These are phyloP conservation scores for Mycena capillaripes DNA, from an alignment of 768 basidiomycete species.

Conservation along the genomic window DNA sequence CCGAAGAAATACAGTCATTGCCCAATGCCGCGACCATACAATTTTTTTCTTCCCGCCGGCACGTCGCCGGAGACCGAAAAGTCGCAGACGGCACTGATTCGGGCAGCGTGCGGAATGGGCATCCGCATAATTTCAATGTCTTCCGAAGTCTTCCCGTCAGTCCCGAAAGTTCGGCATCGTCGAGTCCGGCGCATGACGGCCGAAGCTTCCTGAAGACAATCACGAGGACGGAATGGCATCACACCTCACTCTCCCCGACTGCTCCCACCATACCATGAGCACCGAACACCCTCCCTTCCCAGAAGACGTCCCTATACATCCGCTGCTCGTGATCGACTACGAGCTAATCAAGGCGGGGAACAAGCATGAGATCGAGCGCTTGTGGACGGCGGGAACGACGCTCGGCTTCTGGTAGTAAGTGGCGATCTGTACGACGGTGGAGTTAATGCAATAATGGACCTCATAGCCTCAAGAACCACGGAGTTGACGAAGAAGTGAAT, in stretches of 20 bases:
- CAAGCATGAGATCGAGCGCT: constrained; percentile 51
- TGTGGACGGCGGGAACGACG: constrained; percentile 58
- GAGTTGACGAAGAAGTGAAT: constrained; percentile 52
- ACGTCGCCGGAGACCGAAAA: too few species aligned
- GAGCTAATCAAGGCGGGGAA: constrained; percentile 50
- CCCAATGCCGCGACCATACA: too few species aligned
- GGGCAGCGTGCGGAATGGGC: too few species aligned
- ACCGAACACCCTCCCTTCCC: constrained; percentile 2
- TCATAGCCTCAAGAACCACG: constrained; percentile 59
- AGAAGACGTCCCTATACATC: constrained; percentile 54
- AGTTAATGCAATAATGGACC: not conserved
- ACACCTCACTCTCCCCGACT: not conserved
- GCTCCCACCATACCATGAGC: constrained; percentile 6
- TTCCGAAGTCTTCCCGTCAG: too few species aligned
- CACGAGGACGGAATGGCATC: not conserved
- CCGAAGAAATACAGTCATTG: too few species aligned
- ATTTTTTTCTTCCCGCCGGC: too few species aligned
- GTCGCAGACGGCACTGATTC: too few species aligned
- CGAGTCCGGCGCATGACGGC: not conserved
- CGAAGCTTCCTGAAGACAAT: not conserved
- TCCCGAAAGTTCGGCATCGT: too few species aligned
- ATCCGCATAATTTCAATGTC: too few species aligned
- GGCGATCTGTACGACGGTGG: not conserved
- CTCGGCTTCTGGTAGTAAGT: constrained; percentile 68
- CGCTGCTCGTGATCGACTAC: constrained; percentile 61